Percentiles rank a stretch among this genome's conserved stretches.
phyloP scores from a whole-genome alignment of 495 filamentous ascomycete species.

The Daldinia bambusicola region DNA sequence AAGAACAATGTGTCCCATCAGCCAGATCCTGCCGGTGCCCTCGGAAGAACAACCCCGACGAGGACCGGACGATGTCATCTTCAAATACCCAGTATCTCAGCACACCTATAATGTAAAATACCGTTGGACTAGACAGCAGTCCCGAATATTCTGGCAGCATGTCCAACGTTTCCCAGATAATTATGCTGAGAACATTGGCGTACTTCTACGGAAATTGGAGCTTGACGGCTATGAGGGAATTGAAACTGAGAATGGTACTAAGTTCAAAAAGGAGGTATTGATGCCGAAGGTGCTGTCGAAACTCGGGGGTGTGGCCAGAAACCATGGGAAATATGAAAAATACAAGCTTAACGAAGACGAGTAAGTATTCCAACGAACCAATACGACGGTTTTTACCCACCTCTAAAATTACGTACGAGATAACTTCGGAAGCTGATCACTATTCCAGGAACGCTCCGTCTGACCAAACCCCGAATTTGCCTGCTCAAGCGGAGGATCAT shows the following conservation, averaged over 20 bases:
- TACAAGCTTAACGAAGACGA: neutral
- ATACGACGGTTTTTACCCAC: neutral
- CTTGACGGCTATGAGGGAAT: neutral
- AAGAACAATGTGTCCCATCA: neutral
- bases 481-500: neutral
- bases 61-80: neutral
- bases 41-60: neutral
- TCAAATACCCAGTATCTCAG: neutral
- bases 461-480: neutral
- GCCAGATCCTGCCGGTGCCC: neutral
- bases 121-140: neutral
- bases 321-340: neutral
- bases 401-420: neutral
- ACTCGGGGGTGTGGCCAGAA: neutral
- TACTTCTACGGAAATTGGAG: neutral
- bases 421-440: neutral
- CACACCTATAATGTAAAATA: neutral
- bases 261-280: neutral
- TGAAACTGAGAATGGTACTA: neutral
- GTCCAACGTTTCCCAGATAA: neutral
- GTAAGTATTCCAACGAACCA: neutral
- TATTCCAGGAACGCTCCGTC: neutral
- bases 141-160: neutral
- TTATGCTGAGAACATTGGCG: neutral
- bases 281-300: neutral